Evolutionary conservation across 2,329 filamentous ascomycete genomes (phyloP), one percentile per base, ranked within the genome.

Genomic region (Ceratocystis papillata): DNA sequence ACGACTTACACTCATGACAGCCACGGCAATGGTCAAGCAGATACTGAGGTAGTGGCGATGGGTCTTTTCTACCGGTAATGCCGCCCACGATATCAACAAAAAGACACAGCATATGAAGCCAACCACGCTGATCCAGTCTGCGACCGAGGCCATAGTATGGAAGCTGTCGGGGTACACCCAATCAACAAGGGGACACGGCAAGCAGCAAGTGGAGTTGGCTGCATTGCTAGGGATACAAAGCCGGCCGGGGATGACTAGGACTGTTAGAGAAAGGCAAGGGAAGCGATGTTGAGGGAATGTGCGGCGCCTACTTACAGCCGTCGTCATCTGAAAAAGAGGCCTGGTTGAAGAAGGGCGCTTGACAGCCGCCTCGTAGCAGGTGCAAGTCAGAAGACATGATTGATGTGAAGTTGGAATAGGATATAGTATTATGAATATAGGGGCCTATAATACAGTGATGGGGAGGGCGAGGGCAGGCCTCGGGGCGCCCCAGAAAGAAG

Each of bases 41-140:
- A 96, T 87, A 73, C 89, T 96, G 46, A 99, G 79, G 73, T 97
- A 97, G 75, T 99, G 94, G 64, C 92, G 86, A 72, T 90, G 85
- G 5, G 94, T 96, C 78, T 90, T 93, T 71, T 96, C 90, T 28
- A 90, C 84, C 0, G 94, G 92, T 25, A 99, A 79, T 15, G 87
- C 80, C 2, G 84, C 78, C 80, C 91, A 97, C 5, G 90, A 95
- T 5, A 89, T 63, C 17, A 97, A 78, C 66, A 97, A 79, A 72
- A 94, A 93, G 17, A 85, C 72, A 68, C 88, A 87, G 71, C 88
- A 85, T 61, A 87, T 76, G 53, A 91, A 81, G 65, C 90, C 85
- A 8, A 81, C 83, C 17, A 96, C 85, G 69, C 89, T 90, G 66
- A 96, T 79, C 85, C 89, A 96, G 75, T 90, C 89, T n/a, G 90